Base-by-base conservation (phyloP, 2,329 filamentous ascomycete genomes). In the Aspergillus aculeatus region DNA sequence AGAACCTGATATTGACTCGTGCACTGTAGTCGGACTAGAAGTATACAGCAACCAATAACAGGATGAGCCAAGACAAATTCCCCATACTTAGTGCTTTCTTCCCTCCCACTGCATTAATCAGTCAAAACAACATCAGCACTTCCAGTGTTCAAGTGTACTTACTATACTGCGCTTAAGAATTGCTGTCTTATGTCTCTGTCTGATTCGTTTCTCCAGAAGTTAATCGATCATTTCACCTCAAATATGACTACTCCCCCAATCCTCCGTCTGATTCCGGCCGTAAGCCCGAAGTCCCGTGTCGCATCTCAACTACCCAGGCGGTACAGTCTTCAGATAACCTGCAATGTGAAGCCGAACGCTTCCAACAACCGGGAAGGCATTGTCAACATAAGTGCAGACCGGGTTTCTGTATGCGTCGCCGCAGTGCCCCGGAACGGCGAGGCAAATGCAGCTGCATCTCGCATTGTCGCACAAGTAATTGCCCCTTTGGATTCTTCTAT, bases 301-400 rank as follows among this genome's bases (percentile, higher is more conserved):
- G 47, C 23, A 14, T 44, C 47, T 47, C 5, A 62, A 2, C 56
- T n/a, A 19, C 31, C 51, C 23, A 52, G 52, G 2, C 59, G 32
- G 38, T 74, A 73, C 24, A 79, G 75, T 2, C 72, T 91, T 19
- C 83, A 87, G 56, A 76, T 91, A 32, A 80, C 83, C 26, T 90
- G 89, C 70, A 85, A 84, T 65, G 84, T 91, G 58, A 90, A 89
- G 62, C 86, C 89, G 0, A 86, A 87, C 3, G 83, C 84, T 12
- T 86, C 80, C 70, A 85, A 83, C 29, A 79, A 79, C 24, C 83
- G 87, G 35, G 83, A 89, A 66, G 88, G 88, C 14, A 79, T 91
- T 49, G 69, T 77, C 2, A 78, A 80, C 0, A 73, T 91, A 4
- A 81, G 82, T 0, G 80, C 85, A 24, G 80, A 84, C 6, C 77